Evolutionary conservation across 1,284 basidiomycete genomes (phyloP).

Genomic region (Sanghuangporus weigelae): DNA sequence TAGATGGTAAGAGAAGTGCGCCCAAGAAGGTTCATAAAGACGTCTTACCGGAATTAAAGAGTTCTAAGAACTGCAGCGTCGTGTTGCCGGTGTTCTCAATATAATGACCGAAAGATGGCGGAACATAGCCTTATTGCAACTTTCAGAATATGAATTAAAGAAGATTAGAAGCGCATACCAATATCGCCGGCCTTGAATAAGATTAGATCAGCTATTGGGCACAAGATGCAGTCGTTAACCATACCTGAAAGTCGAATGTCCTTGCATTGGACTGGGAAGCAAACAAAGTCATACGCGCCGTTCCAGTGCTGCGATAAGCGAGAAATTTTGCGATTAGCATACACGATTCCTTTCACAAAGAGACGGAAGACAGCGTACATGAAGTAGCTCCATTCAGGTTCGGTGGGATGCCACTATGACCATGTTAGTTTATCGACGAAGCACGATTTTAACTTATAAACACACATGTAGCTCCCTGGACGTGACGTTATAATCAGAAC

Average conservation of each 20-base stretch:
- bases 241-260: slow-evolving; percentile 62
- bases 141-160: slow-evolving; percentile 9
- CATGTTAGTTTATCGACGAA: background rate
- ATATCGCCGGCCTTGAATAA: slow-evolving; percentile 53
- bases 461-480: slow-evolving; percentile 37
- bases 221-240: slow-evolving; percentile 3
- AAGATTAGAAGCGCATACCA: slow-evolving; percentile 30
- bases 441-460: slow-evolving; percentile 27
- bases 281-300: slow-evolving; percentile 59
- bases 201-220: slow-evolving; percentile 1
- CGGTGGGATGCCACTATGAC: slow-evolving; percentile 66
- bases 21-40: background rate
- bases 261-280: slow-evolving; percentile 54
- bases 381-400: slow-evolving; percentile 63
- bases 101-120: slow-evolving; percentile 58
- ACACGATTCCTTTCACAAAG: background rate
- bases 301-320: slow-evolving; percentile 40
- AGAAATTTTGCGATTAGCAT: background rate
- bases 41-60: slow-evolving; percentile 49
- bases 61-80: slow-evolving; percentile 57
- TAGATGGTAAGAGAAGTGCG: background rate
- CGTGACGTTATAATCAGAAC: background rate
- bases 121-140: slow-evolving; percentile 41
- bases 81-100: slow-evolving; percentile 68
- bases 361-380: slow-evolving; percentile 27